Conservation (phyloP, 2,329 filamentous ascomycete species). For the Podosphaera xanthii region DNA sequence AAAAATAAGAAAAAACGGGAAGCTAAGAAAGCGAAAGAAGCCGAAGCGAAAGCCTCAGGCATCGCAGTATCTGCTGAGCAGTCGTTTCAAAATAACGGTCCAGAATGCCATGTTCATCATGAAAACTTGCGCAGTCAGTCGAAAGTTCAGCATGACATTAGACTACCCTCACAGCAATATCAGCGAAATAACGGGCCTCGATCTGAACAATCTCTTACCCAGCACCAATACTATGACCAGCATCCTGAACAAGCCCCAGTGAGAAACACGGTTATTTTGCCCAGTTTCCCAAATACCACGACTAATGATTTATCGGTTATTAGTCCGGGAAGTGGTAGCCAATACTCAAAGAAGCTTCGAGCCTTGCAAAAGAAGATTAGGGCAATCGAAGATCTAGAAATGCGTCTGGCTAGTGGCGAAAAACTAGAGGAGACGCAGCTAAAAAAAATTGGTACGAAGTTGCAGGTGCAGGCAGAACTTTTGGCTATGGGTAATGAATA, state of each 20-base stretch:
- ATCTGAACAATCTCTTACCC: slow-evolving; percentile 9
- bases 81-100: slow-evolving; percentile 6
- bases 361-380: slow-evolving; percentile 91
- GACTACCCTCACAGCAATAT: slow-evolving; percentile 23
- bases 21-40: slow-evolving; percentile 75
- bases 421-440: slow-evolving; percentile 96
- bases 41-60: slow-evolving; percentile 34
- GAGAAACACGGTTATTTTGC: slow-evolving; percentile 15
- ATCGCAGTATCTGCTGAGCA: slow-evolving; percentile 8
- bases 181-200: slow-evolving; percentile 20
- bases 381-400: slow-evolving; percentile 93
- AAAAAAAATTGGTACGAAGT: slow-evolving; percentile 90
- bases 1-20: slow-evolving; percentile 99
- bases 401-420: slow-evolving; percentile 81
- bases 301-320: slow-evolving; percentile 22
- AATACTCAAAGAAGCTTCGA: slow-evolving; percentile 85
- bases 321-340: slow-evolving; percentile 31
- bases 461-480: slow-evolving; percentile 63
- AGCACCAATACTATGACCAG: slow-evolving; percentile 3
- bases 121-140: slow-evolving; percentile 30
- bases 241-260: slow-evolving; percentile 6
- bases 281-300: background rate
- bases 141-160: slow-evolving; percentile 22
- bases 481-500: slow-evolving; percentile 20
- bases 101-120: slow-evolving; percentile 25